phyloP scores from a whole-genome alignment of 2,329 filamentous ascomycete species.

The Diplodia corticola region DNA sequence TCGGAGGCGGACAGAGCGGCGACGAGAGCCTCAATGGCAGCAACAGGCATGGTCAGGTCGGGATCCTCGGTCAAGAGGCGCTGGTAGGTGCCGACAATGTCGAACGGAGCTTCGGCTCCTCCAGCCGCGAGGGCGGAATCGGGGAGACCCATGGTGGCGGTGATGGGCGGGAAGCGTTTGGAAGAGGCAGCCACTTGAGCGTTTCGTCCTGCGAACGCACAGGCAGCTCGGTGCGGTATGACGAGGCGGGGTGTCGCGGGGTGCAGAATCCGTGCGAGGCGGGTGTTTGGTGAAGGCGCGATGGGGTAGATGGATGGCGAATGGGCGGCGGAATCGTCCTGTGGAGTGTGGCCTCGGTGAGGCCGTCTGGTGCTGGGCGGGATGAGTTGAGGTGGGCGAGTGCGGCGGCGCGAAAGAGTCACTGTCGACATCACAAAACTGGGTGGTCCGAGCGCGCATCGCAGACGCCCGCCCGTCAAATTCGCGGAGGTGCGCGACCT shows the following conservation, averaged over 20 bases:
- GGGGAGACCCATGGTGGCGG: constrained; percentile 10
- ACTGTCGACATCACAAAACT: constrained; percentile 17
- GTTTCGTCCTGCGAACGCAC: background rate
- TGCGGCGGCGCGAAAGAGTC: constrained; percentile 6
- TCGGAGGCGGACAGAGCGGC: constrained; percentile 77
- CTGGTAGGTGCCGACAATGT: constrained; percentile 67
- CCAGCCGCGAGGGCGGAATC: background rate
- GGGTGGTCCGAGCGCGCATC: constrained; percentile 12
- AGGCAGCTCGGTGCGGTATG: background rate
- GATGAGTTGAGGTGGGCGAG: background rate
- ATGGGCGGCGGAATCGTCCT: background rate
- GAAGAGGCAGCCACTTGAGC: background rate
- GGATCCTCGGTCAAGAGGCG: constrained; percentile 67
- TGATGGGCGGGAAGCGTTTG: background rate
- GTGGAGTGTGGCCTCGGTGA: background rate
- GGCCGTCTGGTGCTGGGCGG: background rate
- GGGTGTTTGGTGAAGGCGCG: background rate
- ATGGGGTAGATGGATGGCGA: background rate
- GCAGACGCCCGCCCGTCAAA: constrained; percentile 3
- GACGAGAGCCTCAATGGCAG: constrained; percentile 89
- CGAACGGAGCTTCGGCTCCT: constrained; percentile 34
- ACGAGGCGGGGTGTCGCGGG: constrained; percentile 7
- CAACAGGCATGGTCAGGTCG: constrained; percentile 92
- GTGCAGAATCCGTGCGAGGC: background rate
- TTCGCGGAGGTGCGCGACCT: constrained; percentile 8